Evolutionary conservation across 257 asterid species (phyloP).

Genomic region (Nicotiana sylvestris): DNA sequence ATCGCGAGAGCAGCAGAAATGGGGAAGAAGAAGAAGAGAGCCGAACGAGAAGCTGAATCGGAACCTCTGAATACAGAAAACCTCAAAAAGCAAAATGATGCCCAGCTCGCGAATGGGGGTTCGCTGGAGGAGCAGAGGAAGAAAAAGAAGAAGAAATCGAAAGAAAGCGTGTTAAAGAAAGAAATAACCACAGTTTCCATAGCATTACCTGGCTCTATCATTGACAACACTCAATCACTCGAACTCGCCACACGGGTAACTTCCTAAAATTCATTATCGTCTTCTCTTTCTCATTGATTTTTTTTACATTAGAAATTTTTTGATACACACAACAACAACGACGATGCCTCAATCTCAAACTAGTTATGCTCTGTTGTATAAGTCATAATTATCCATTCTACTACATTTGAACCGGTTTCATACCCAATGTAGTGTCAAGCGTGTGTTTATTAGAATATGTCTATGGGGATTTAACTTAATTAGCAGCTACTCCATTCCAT

Average conservation of each 20-base stretch:
- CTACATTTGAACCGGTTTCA: neutral
- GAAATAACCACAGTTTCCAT: conserved; percentile 59
- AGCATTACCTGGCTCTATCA: conserved; percentile 81
- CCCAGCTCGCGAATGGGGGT: conserved; percentile 26
- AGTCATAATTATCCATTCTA: neutral
- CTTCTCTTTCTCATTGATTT: neutral
- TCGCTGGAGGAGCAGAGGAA: conserved; percentile 27
- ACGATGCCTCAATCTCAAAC: neutral
- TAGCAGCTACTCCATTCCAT: neutral
- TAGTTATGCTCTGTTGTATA: neutral
- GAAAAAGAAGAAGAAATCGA: conserved; percentile 45
- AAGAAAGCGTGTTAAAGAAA: conserved; percentile 22
- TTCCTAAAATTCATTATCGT: neutral
- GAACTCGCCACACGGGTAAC: conserved; percentile 85
- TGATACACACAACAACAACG: neutral
- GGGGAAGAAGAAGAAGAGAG: conserved; percentile 56
- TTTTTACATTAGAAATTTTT: neutral
- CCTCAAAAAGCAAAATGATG: neutral
- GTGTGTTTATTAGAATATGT: neutral
- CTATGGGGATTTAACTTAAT: neutral
- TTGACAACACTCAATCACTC: conserved; percentile 71
- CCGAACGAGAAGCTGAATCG: conserved; percentile 21
- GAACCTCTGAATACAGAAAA: neutral
- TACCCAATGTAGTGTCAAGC: neutral
- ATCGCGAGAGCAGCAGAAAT: conserved; percentile 11